Base-by-base conservation (phyloP, 495 filamentous ascomycete species). In the Xylaria acuta region DNA sequence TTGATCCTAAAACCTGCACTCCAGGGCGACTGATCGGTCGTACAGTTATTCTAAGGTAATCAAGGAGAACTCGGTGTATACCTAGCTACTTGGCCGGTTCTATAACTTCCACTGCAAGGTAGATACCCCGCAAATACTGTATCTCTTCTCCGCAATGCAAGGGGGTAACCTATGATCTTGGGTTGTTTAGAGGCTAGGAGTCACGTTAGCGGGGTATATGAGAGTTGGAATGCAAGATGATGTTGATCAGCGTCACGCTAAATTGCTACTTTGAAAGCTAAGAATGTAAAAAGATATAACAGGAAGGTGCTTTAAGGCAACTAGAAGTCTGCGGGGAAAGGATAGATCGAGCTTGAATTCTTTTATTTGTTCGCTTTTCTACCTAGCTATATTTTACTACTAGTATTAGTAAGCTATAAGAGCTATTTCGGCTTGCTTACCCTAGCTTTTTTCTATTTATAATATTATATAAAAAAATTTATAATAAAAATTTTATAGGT, bases 111-210 rank as follows among this genome's bases (percentile, higher is more conserved):
- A n/a, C n/a, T 38, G 11, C 14, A 36, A 25, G 47, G 5, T 5
- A 12, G 0, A 34, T 38, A 60, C 58, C 58, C 58, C 58, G 58
- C 58, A 36, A n/a, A 22, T 59, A 38, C 20, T 20, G 30, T 6
- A 59, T 59, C 14, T 59, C 34, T 20, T 38, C 58, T 60, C 58
- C 58, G 47, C 64, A 67, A 25, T 67, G 32, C 64, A 36, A 67
- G 16, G 64, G 60, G 30, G 18, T 1, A n/a, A 54, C 3, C 5
- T 3, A 14, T 12, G 27, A 56, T 60, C 11, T 38, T 34, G 34
- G 20, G 16, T 38, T n/a, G 25, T 38, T 22, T 12, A n/a, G 18
- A 36, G 32, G 9, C 18, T 38, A 36, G 16, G 1, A 36, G 56
- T 36, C 16, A 60, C 9, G 32, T 38, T 34, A n/a, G 63, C 63